Conservation (phyloP, 2,329 filamentous ascomycete genomes). For the Penicillium sp. region DNA sequence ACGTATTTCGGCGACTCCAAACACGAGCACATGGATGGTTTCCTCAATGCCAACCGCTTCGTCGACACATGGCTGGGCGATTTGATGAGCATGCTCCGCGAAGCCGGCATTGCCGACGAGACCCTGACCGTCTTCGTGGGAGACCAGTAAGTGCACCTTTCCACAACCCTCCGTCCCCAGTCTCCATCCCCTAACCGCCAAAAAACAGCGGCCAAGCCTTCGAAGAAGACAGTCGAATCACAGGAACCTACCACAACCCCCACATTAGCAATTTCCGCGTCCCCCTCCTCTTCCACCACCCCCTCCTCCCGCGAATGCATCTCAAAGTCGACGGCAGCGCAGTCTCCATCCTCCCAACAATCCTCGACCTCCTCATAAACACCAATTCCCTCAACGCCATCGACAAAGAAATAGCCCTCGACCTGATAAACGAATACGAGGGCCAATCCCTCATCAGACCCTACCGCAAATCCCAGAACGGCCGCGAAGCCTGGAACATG, state of each 20-base stretch:
- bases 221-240: constrained; percentile 19
- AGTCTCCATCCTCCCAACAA: constrained; percentile 38
- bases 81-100: constrained; percentile 15
- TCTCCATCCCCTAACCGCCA: background rate
- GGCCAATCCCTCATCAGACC: constrained; percentile 47
- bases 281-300: constrained; percentile 23
- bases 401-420: constrained; percentile 34
- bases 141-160: constrained; percentile 18
- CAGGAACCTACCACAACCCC: constrained; percentile 28
- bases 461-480: constrained; percentile 34
- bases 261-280: constrained; percentile 24
- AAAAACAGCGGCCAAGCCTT: constrained; percentile 19
- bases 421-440: constrained; percentile 45
- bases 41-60: constrained; percentile 23
- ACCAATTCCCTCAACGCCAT: constrained; percentile 39
- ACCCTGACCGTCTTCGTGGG: constrained; percentile 24
- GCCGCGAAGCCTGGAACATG: constrained; percentile 35
- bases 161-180: background rate
- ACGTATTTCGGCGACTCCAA: constrained; percentile 2
- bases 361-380: constrained; percentile 45
- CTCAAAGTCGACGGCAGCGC: constrained; percentile 22
- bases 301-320: constrained; percentile 31
- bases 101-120: constrained; percentile 22
- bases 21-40: constrained; percentile 17
- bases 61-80: constrained; percentile 12